These are phyloP conservation scores for Narthecium ossifragum DNA, from an alignment of 106 monocot species.

Conservation along the genomic window DNA sequence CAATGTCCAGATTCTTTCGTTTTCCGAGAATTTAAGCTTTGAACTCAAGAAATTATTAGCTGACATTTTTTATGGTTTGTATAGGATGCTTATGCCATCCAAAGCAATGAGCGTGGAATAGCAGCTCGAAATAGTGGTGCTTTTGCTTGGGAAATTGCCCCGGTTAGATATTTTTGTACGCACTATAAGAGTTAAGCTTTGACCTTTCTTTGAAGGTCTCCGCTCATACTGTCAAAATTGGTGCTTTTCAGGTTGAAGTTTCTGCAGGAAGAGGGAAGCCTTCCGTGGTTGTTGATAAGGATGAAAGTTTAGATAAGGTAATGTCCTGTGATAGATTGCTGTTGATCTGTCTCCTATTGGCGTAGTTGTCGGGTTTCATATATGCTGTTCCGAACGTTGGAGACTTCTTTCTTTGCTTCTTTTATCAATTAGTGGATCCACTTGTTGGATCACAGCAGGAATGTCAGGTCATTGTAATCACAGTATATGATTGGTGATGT, in stretches of 20 bases:
- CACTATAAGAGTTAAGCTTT: not conserved
- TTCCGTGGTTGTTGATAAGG: constrained; percentile 49
- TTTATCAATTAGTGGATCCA: not conserved
- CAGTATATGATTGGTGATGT: too few relatives aligned
- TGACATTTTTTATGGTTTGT: not conserved
- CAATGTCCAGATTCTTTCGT: too few relatives aligned
- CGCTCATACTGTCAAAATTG: not conserved
- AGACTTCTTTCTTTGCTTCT: not conserved
- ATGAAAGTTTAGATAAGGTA: constrained; percentile 83
- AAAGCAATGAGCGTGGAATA: constrained; percentile 80
- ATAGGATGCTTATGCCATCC: constrained; percentile 78
- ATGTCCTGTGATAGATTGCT: not conserved
- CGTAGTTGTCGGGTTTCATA: too few relatives aligned
- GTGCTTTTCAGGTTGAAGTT: constrained; percentile 58
- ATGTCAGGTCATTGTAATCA: too few relatives aligned
- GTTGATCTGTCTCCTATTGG: not conserved
- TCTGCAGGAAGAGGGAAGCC: constrained; percentile 69
- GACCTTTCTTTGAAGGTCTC: not conserved
- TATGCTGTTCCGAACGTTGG: not conserved
- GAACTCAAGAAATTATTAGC: too few relatives aligned
- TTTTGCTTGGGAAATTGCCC: constrained; percentile 86
- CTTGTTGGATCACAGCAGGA: too few relatives aligned
- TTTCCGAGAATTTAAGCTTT: too few relatives aligned
- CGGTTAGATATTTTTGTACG: constrained; percentile 30
- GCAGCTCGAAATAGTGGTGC: constrained; percentile 60